Conservation (phyloP, 257 asterid species). For the Anisodus tanguticus region DNA sequence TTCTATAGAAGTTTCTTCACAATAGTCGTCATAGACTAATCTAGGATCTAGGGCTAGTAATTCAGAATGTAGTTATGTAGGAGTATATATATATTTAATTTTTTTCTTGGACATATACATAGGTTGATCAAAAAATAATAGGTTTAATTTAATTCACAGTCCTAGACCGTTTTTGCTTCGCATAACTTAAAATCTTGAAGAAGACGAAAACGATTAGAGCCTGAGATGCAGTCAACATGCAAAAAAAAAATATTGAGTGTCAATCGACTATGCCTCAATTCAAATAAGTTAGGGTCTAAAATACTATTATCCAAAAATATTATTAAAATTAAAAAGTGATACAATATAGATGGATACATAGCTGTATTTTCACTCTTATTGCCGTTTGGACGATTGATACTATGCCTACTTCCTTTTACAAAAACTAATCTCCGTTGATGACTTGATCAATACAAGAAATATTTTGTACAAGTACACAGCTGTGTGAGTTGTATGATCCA, state of each 20-base stretch:
- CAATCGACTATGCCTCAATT: neutral
- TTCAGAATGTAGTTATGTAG: too few species aligned
- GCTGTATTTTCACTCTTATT: neutral
- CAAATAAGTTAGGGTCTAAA: neutral
- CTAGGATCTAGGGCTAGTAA: too few species aligned
- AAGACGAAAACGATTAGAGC: too few species aligned
- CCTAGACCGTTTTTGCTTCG: too few species aligned
- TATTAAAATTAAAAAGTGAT: neutral
- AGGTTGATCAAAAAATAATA: too few species aligned
- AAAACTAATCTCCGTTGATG: neutral
- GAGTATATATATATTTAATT: too few species aligned
- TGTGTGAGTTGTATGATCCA: neutral
- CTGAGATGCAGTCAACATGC: too few species aligned
- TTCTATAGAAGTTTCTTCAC: neutral
- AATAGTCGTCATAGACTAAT: neutral
- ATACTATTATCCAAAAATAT: neutral
- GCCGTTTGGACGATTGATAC: conserved; percentile 16
- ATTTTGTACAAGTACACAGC: neutral
- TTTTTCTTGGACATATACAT: too few species aligned
- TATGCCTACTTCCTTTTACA: neutral
- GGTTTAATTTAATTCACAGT: too few species aligned
- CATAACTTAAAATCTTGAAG: too few species aligned
- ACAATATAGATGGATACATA: neutral
- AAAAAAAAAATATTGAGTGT: neutral
- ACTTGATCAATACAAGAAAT: conserved; percentile 22